These are phyloP conservation scores for Trebouxia sp. DNA, from an alignment of 139 green algal genomes.

Conservation along the genomic window DNA sequence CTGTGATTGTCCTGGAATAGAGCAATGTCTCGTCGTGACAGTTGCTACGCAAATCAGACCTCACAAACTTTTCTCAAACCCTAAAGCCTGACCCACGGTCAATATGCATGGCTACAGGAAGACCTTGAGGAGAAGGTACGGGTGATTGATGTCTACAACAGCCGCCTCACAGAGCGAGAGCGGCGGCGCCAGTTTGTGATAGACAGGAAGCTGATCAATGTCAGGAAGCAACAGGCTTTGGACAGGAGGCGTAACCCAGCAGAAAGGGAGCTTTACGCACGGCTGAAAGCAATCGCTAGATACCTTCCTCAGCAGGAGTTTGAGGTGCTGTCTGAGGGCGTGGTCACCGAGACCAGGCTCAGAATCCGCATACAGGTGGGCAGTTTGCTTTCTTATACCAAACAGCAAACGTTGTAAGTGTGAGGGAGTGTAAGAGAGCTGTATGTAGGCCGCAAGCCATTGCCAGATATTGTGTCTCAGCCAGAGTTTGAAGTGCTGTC, in stretches of 20 bases:
- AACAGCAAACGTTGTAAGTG: too few relatives aligned
- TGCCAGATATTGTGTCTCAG: too few relatives aligned
- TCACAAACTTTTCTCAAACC: neutral
- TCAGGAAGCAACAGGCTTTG: constrained; percentile 51
- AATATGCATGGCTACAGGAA: constrained; percentile 21
- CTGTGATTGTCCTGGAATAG: too few relatives aligned
- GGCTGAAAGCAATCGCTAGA: constrained; percentile 81
- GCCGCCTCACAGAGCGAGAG: constrained; percentile 67
- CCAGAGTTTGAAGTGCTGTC: too few relatives aligned
- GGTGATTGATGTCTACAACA: constrained; percentile 89
- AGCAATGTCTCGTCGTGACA: too few relatives aligned
- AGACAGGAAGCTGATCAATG: constrained; percentile 71
- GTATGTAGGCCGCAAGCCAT: too few relatives aligned
- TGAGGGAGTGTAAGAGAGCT: too few relatives aligned
- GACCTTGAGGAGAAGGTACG: constrained; percentile 72
- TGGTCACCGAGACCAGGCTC: constrained; percentile 82
- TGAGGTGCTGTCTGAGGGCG: constrained; percentile 80
- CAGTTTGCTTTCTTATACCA: neutral
- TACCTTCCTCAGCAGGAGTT: constrained; percentile 71
- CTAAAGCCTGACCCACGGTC: too few relatives aligned
- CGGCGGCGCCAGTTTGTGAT: constrained; percentile 74
- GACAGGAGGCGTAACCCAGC: constrained; percentile 46
- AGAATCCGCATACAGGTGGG: constrained; percentile 69
- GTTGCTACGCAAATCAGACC: neutral
- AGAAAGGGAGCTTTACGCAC: constrained; percentile 73